phyloP scores from a whole-genome alignment of 108 stramenopile species.

The Tribonema minus region DNA sequence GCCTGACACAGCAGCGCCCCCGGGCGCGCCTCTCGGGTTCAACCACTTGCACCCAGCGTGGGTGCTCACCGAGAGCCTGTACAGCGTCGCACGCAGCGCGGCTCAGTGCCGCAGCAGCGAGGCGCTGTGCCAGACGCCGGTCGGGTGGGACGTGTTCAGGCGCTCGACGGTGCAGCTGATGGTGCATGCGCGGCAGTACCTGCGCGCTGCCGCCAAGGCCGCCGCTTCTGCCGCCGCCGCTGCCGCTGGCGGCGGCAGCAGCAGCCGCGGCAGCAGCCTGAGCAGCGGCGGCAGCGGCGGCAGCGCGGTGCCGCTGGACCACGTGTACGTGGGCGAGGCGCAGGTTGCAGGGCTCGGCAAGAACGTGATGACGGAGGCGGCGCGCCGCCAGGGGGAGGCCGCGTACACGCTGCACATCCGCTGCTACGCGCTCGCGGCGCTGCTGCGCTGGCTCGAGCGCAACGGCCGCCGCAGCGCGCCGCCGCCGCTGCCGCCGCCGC shows the following conservation, averaged over 20 bases:
- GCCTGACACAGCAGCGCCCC: conserved; percentile 3
- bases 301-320: not conserved
- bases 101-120: conserved; percentile 61
- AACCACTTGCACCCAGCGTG: conserved; percentile 83
- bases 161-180: conserved; percentile 13
- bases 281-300: not conserved
- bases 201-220: conserved; percentile 2
- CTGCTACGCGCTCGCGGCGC: not conserved
- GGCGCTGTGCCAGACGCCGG: conserved; percentile 15
- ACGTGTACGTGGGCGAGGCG: conserved; percentile 12
- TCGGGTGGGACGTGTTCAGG: conserved; percentile 27
- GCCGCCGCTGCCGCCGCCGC: no score
- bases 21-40: conserved; percentile 34
- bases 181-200: conserved; percentile 19
- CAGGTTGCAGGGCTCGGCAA: conserved; percentile 24
- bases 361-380: conserved; percentile 31
- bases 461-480: not conserved
- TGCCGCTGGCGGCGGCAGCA: not conserved
- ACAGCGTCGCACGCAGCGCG: conserved; percentile 74
- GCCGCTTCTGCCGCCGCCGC: not conserved
- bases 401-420: conserved; percentile 39
- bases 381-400: conserved; percentile 9
- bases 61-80: conserved; percentile 74
- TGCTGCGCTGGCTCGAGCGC: not conserved
- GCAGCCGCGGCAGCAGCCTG: not conserved